Evolutionary conservation across 148 eudicot species (phyloP).

Genomic region (Amaranthus palmeri): DNA sequence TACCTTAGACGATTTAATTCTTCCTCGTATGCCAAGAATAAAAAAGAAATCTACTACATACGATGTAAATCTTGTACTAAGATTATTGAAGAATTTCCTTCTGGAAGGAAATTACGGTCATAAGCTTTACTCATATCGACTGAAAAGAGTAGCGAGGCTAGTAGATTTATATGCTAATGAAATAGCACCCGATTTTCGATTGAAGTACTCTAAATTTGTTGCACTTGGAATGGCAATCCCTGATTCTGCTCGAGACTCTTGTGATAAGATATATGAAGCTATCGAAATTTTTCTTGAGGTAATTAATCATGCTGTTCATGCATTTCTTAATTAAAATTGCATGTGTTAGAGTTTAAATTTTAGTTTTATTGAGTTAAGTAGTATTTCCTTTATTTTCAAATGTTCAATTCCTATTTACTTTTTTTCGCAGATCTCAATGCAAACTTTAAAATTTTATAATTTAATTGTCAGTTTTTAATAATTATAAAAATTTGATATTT

Average conservation of each 20-base stretch:
- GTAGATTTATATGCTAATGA: conserved; percentile 50
- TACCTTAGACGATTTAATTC: conserved; percentile 44
- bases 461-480: no score
- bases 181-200: conserved; percentile 47
- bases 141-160: conserved; percentile 47
- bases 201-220: conserved; percentile 47
- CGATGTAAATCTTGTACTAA: conserved; percentile 41
- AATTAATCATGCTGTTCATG: background rate
- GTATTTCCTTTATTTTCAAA: no score
- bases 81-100: conserved; percentile 42
- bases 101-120: conserved; percentile 8
- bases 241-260: conserved; percentile 42
- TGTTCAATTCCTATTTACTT: no score
- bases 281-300: conserved; percentile 57
- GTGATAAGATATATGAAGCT: conserved; percentile 43
- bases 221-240: conserved; percentile 41
- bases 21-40: conserved; percentile 33
- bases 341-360: no score
- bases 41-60: conserved; percentile 20
- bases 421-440: no score
- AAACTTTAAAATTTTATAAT: no score
- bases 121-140: conserved; percentile 21
- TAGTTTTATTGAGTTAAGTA: no score
- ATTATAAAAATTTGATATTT: no score
- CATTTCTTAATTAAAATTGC: no score